Conservation (phyloP, 805 yeast species). For the Millerozyma miso region DNA sequence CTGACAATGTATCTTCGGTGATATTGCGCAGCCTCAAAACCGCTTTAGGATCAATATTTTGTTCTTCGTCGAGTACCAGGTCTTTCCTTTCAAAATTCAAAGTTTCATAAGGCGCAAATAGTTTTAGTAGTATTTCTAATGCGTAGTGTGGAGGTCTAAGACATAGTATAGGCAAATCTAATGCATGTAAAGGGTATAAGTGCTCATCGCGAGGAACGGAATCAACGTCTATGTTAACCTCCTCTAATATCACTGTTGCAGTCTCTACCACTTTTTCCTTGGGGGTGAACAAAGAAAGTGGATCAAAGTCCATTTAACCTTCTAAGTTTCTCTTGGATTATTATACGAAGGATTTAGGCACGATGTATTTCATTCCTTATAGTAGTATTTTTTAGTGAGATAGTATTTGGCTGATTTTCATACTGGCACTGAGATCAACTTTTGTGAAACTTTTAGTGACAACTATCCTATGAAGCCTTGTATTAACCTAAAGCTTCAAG, state of each 20-base stretch:
- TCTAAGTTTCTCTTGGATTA: neutral
- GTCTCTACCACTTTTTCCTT: constrained; percentile 3
- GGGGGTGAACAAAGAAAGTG: constrained; percentile 37
- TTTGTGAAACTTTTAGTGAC: too few relatives aligned
- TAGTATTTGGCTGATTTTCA: too few relatives aligned
- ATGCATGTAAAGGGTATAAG: constrained; percentile 40
- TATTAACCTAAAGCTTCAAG: too few relatives aligned
- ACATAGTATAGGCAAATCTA: constrained; percentile 57
- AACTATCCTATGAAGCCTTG: too few relatives aligned
- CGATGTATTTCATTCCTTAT: neutral
- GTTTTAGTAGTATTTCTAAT: constrained; percentile 39
- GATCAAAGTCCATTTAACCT: constrained; percentile 37
- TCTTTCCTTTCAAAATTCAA: constrained; percentile 44
- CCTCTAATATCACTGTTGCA: neutral
- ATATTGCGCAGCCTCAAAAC: constrained; percentile 34
- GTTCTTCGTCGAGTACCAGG: constrained; percentile 2
- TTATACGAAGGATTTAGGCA: neutral
- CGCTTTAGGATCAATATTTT: constrained; percentile 9
- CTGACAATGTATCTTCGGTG: constrained; percentile 14
- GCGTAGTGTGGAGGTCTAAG: constrained; percentile 45
- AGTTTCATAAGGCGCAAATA: constrained; percentile 47
- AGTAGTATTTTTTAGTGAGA: neutral
- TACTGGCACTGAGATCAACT: too few relatives aligned
- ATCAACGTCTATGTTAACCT: neutral
- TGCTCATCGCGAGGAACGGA: constrained; percentile 17